phyloP scores from a whole-genome alignment of 352 stramenopile genomes.

The Phytophthora pisi region DNA sequence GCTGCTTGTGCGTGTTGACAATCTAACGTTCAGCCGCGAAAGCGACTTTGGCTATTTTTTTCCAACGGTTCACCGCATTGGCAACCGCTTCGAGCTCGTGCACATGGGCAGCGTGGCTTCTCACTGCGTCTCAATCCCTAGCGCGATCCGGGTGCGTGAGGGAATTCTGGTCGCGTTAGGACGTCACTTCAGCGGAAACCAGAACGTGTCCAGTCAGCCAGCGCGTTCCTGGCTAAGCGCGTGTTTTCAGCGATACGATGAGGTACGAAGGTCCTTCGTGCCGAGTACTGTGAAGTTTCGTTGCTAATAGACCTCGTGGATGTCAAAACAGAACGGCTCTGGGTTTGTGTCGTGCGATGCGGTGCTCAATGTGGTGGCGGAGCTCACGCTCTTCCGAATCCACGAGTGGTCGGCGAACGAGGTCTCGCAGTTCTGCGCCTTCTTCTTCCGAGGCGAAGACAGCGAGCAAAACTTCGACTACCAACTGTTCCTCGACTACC shows the following conservation, averaged over 20 bases:
- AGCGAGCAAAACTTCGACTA: slow-evolving; percentile 46
- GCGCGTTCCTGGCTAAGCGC: slow-evolving; percentile 22
- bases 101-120: slow-evolving; percentile 40
- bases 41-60: too few relatives aligned
- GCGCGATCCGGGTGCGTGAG: slow-evolving; percentile 36
- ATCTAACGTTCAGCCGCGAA: too few relatives aligned
- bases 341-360: slow-evolving; percentile 34
- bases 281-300: too few relatives aligned
- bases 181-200: slow-evolving; percentile 17
- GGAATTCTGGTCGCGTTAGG: slow-evolving; percentile 40
- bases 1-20: too few relatives aligned
- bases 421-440: slow-evolving; percentile 41
- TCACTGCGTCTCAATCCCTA: slow-evolving; percentile 33
- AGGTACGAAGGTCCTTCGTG: too few relatives aligned
- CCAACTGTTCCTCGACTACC: slow-evolving; percentile 50
- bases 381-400: slow-evolving; percentile 37
- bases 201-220: slow-evolving; percentile 7
- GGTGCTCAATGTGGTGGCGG: slow-evolving; percentile 36
- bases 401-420: slow-evolving; percentile 40
- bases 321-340: slow-evolving; percentile 9
- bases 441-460: slow-evolving; percentile 38
- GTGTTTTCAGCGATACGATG: slow-evolving; percentile 41
- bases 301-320: background rate
- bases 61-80: background rate
- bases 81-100: background rate